These are phyloP conservation scores for Neurospora tetraspora DNA, from an alignment of 495 filamentous ascomycete genomes.

Conservation along the genomic window DNA sequence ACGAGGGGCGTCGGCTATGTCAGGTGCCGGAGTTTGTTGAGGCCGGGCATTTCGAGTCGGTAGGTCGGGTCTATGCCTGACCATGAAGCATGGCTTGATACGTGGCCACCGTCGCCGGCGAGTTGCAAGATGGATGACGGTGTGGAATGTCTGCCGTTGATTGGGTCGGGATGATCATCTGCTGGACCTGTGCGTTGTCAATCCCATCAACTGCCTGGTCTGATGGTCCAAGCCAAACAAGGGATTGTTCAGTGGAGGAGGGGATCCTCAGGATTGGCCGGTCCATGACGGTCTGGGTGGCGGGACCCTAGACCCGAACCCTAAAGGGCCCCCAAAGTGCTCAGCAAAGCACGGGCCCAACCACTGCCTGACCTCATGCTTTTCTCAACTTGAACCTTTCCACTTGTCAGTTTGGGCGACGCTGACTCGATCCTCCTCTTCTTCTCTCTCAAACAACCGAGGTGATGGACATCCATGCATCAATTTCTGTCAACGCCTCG, in stretches of 20 bases:
- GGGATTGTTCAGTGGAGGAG: too few species aligned
- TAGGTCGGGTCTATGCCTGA: neutral
- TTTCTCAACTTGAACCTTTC: neutral
- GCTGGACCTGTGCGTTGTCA: neutral
- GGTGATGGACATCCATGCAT: too few species aligned
- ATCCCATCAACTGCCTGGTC: neutral
- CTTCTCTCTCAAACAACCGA: too few species aligned
- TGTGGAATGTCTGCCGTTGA: neutral
- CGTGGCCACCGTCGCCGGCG: neutral
- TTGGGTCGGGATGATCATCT: neutral
- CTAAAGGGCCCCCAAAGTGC: neutral
- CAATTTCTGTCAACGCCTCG: neutral
- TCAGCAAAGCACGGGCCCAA: neutral
- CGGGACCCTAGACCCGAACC: neutral
- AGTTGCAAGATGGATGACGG: neutral
- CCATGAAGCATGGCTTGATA: neutral
- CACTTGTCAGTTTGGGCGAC: neutral
- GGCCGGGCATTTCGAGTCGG: neutral
- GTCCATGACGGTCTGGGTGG: neutral
- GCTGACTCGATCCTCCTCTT: neutral
- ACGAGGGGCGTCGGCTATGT: neutral
- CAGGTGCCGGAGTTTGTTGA: neutral
- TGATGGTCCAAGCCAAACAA: neutral
- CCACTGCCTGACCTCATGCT: neutral
- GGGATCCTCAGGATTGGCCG: neutral